A percentile compares a stretch with the other conserved stretches of the same genome.
Evolutionary conservation across 2,329 filamentous ascomycete species (phyloP).

Genomic region (Keithomyces neogunnii): DNA sequence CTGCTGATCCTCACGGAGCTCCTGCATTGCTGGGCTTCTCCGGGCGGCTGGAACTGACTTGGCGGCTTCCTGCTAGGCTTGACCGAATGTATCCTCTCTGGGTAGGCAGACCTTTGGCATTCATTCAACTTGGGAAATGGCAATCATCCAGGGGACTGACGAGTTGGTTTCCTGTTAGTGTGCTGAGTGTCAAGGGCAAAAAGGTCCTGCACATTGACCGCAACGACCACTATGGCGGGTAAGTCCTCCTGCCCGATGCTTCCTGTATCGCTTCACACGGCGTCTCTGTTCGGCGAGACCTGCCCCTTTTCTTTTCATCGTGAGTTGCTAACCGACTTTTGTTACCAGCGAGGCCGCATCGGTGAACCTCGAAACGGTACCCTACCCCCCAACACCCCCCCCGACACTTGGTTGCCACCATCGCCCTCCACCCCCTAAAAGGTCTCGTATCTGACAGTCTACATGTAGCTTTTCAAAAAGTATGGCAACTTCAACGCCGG

Average conservation of each 20-base stretch:
- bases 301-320: too few relatives aligned
- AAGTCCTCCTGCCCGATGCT: conserved; percentile 24
- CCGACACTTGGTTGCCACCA: conserved; percentile 8
- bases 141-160: conserved; percentile 7
- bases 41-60: conserved; percentile 11
- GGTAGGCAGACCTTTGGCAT: conserved; percentile 46
- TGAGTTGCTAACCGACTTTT: conserved; percentile 18
- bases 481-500: conserved; percentile 74
- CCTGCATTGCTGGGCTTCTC: not conserved
- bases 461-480: conserved; percentile 80
- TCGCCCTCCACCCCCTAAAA: conserved; percentile 6
- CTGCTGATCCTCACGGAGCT: not conserved
- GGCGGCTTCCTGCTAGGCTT: conserved; percentile 50
- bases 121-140: too few relatives aligned
- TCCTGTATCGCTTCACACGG: not conserved
- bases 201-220: conserved; percentile 98
- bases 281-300: not conserved
- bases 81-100: conserved; percentile 98
- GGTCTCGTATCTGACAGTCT: conserved; percentile 11
- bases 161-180: conserved; percentile 40
- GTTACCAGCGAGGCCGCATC: conserved; percentile 72
- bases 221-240: conserved; percentile 98
- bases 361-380: conserved; percentile 88
- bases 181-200: conserved; percentile 96
- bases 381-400: too few relatives aligned